These are phyloP conservation scores for Maudiozyma barnettii DNA, from an alignment of 805 yeast genomes.

Conservation along the genomic window DNA sequence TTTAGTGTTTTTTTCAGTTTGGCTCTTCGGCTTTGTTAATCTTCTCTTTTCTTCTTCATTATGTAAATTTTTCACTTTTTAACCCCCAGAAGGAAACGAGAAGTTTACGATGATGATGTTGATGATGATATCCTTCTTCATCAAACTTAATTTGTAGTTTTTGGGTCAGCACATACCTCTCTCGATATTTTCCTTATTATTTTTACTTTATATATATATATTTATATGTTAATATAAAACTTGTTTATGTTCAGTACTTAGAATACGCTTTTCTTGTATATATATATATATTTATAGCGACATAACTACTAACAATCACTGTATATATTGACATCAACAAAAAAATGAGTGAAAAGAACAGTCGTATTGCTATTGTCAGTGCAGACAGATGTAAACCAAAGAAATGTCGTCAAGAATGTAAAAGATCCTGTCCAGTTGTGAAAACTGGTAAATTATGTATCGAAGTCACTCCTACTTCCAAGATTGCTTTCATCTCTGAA, in stretches of 20 bases:
- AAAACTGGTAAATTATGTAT: constrained; percentile 96
- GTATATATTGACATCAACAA: constrained; percentile 18
- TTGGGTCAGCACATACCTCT: no score
- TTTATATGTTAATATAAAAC: no score
- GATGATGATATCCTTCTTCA: no score
- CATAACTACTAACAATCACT: no score
- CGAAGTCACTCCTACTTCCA: constrained; percentile 83
- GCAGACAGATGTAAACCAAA: constrained; percentile 95
- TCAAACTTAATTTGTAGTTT: no score
- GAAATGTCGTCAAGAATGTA: constrained; percentile 97
- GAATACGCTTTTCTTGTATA: no score
- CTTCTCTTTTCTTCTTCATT: neutral
- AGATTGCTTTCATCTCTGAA: constrained; percentile 92
- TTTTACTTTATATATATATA: no score
- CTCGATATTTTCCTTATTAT: no score
- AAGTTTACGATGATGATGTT: no score
- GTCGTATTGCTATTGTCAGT: constrained; percentile 93
- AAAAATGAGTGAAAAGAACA: constrained; percentile 34
- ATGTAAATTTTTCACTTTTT: neutral
- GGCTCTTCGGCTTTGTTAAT: neutral
- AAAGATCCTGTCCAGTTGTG: constrained; percentile 94
- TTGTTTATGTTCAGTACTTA: no score
- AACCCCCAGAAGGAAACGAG: no score
- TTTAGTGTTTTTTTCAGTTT: neutral
- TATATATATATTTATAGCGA: no score